Evolutionary conservation across 2,329 filamentous ascomycete genomes (phyloP).

Genomic region (Orbilia quercus): DNA sequence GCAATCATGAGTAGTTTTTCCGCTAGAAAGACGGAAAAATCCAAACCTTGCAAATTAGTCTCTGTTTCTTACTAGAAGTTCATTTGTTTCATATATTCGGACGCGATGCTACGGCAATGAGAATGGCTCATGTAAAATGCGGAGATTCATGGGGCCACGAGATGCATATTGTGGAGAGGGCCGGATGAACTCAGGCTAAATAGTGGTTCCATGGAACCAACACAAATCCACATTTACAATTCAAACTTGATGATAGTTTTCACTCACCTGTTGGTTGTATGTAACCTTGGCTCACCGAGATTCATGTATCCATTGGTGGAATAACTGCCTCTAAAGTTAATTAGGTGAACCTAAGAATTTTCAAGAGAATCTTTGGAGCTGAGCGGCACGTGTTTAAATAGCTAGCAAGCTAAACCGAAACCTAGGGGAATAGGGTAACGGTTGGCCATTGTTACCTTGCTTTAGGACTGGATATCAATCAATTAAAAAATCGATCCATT

Average conservation of each 20-base stretch:
- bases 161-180: slow-evolving; percentile 13
- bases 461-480: no score
- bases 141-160: slow-evolving; percentile 17
- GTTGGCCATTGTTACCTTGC: no score
- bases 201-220: slow-evolving; percentile 22
- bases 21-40: slow-evolving; percentile 30
- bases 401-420: no score
- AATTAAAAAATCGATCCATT: no score
- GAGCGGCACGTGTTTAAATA: neutral
- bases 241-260: no score
- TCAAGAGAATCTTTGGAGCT: neutral
- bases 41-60: neutral
- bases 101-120: neutral
- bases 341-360: no score
- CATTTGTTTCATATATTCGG: neutral
- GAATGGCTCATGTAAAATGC: slow-evolving; percentile 19
- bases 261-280: no score
- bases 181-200: slow-evolving; percentile 36
- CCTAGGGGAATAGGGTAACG: no score
- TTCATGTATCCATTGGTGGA: slow-evolving; percentile 32
- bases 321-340: neutral
- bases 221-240: no score
- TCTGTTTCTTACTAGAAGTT: neutral
- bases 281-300: no score
- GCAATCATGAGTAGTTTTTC: slow-evolving; percentile 39